A percentile compares a stretch with the other conserved stretches of the same genome.
These are phyloP conservation scores for Fusarium sp. DNA, from an alignment of 2,329 filamentous ascomycete genomes.

Conservation along the genomic window DNA sequence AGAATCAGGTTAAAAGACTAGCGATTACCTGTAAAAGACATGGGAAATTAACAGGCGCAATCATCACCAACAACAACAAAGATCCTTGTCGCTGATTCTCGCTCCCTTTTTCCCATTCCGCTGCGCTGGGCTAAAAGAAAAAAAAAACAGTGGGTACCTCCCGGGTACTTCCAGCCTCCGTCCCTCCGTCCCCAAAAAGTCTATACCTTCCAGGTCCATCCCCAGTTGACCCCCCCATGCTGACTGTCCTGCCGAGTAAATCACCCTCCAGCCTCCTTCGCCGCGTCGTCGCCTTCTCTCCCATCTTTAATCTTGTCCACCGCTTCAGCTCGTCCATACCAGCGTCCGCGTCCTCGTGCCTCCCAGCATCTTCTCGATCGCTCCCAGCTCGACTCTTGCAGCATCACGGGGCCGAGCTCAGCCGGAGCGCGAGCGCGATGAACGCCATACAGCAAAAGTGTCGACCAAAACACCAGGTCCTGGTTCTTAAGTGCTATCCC, in stretches of 20 bases:
- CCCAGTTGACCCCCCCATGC: constrained; percentile 15
- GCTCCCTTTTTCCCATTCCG: constrained; percentile 30
- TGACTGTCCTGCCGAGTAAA: constrained; percentile 24
- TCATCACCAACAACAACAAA: background rate
- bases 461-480: constrained; percentile 95
- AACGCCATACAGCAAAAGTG: constrained; percentile 75
- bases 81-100: constrained; percentile 29
- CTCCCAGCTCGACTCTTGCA: background rate
- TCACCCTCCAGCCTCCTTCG: constrained; percentile 37
- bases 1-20: background rate
- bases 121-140: constrained; percentile 7
- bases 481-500: constrained; percentile 96
- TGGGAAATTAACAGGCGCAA: background rate
- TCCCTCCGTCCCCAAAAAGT: constrained; percentile 35
- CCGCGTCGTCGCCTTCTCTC: constrained; percentile 13
- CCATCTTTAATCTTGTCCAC: constrained; percentile 6
- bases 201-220: constrained; percentile 23
- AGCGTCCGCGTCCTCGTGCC: background rate
- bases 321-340: background rate
- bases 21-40: background rate
- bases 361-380: background rate
- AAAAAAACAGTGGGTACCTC: constrained; percentile 24
- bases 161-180: constrained; percentile 29
- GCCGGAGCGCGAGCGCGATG: constrained; percentile 57
- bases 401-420: constrained; percentile 30